phyloP scores from a whole-genome alignment of 2,329 filamentous ascomycete genomes.

The Phaeoacremonium minimum region DNA sequence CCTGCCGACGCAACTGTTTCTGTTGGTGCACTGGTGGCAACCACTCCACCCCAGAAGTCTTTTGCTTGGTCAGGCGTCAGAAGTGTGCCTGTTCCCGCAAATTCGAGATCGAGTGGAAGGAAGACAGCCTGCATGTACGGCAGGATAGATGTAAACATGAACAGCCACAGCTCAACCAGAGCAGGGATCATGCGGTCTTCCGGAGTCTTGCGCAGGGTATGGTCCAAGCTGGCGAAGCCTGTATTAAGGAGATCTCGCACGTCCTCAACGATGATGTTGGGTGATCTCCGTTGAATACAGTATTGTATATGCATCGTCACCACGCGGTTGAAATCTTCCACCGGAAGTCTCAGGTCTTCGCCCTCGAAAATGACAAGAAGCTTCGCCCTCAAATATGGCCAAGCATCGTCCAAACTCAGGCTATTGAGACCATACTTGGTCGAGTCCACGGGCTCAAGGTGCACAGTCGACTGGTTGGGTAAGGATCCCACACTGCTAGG shows the following conservation, averaged over 20 bases:
- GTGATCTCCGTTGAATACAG: slow-evolving; percentile 69
- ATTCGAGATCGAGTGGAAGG: slow-evolving; percentile 87
- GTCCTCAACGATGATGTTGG: slow-evolving; percentile 70
- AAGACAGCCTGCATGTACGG: slow-evolving; percentile 96
- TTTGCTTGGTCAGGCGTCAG: slow-evolving; percentile 74
- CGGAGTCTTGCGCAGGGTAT: slow-evolving; percentile 70
- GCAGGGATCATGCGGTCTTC: slow-evolving; percentile 88
- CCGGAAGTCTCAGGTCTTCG: slow-evolving; percentile 72
- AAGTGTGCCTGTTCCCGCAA: slow-evolving; percentile 76
- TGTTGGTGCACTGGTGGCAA: slow-evolving; percentile 25
- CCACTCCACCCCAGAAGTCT: slow-evolving; percentile 83
- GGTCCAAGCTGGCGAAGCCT: slow-evolving; percentile 82
- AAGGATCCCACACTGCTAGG: slow-evolving; percentile 44
- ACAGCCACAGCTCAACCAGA: slow-evolving; percentile 89
- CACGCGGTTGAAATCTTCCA: slow-evolving; percentile 79
- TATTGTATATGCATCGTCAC: slow-evolving; percentile 76
- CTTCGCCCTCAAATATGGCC: slow-evolving; percentile 74
- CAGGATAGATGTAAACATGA: slow-evolving; percentile 84
- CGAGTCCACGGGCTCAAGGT: slow-evolving; percentile 50
- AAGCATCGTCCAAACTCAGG: slow-evolving; percentile 73
- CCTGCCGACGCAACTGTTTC: slow-evolving; percentile 1
- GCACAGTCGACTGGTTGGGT: slow-evolving; percentile 37
- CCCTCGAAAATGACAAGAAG: slow-evolving; percentile 76
- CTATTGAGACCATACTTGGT: slow-evolving; percentile 62
- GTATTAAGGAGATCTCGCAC: slow-evolving; percentile 70